Base-by-base conservation (phyloP, 495 filamentous ascomycete species). In the Cairneyella variabilis region DNA sequence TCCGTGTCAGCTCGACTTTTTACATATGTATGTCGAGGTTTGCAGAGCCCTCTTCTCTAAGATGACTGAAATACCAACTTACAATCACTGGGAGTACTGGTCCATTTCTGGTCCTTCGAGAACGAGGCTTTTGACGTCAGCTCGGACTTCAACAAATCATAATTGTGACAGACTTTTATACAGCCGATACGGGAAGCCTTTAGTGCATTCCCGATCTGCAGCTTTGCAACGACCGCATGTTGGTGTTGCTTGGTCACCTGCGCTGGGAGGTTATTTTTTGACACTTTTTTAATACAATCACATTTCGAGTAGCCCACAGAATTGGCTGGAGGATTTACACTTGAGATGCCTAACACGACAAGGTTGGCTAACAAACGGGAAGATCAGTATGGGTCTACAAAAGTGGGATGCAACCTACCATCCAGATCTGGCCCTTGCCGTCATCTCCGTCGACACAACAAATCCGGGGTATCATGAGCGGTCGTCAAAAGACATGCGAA, bases 231-330 rank as follows among this genome's bases (percentile, higher is more conserved):
- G 50, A 38, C 59, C 54, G 41, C 59, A 62, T 7, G 39, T 39
- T 20, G 59, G 59, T 9, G 40, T 51, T 1, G 25, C 51, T 46
- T 58, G 54, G 27, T 62, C 59, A 49, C 59, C 59, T 62, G 40
- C 3, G 21, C 23, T 7, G 7, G n/a, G 18, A 14, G 44, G 14
- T 26, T 14, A 17, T 37, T 43, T 41, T 20, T 3, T 30, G 7
- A 10, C 26, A 12, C 21, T 43, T 17, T 43, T 18, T n/a, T 6
- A 27, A 14, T 30, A 8, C 9, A 25, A 17, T 30, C 10, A 23
- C 16, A 53, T 32, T n/a, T 53, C 12, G 21, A 16, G 12, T 17
- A 23, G 3, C 16, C n/a, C n/a, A 30, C 5, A 17, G 21, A 9
- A 37, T 12, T 4, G 17, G 7, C 9, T 9, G 14, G 11, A 28